A percentile compares a stretch with the other conserved stretches of the same genome.
Evolutionary conservation across 495 filamentous ascomycete genomes (phyloP).

Genomic region (Xylaria venustula): DNA sequence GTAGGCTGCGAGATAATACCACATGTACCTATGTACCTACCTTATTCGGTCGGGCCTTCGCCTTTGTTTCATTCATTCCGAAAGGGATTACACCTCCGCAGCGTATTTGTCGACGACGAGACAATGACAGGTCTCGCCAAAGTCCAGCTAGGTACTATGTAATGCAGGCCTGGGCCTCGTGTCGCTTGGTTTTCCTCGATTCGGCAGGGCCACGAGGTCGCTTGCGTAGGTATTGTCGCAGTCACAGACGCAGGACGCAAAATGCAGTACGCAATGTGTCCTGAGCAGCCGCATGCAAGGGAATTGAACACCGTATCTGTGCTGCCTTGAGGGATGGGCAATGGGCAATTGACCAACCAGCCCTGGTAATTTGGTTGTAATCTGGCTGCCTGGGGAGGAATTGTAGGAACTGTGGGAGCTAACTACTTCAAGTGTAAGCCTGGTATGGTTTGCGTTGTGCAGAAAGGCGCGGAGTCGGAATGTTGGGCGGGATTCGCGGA

Average conservation of each 20-base stretch:
- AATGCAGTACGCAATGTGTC: neutral
- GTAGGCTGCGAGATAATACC: no score
- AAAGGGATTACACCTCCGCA: neutral
- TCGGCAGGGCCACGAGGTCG: neutral
- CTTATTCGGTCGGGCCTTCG: neutral
- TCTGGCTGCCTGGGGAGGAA: no score
- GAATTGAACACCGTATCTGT: no score
- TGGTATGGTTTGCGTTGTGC: neutral
- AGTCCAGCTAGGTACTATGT: neutral
- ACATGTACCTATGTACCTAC: no score
- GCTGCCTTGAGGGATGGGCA: neutral
- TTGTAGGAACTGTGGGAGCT: no score
- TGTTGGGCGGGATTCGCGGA: constrained; percentile 6
- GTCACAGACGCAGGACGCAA: neutral
- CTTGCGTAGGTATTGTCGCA: neutral
- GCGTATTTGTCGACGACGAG: neutral
- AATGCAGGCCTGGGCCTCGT: constrained; percentile 1
- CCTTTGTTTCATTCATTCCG: neutral
- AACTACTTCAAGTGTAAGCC: no score
- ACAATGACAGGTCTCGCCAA: constrained; percentile 4
- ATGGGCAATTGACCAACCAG: neutral
- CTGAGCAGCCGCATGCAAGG: no score
- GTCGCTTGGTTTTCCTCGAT: constrained; percentile 8
- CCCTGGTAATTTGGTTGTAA: constrained; percentile 6
- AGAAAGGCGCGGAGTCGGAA: neutral